A percentile compares a stretch with the other conserved stretches of the same genome.
phyloP scores from a whole-genome alignment of 345 rosid species.

The Jatropha curcas region DNA sequence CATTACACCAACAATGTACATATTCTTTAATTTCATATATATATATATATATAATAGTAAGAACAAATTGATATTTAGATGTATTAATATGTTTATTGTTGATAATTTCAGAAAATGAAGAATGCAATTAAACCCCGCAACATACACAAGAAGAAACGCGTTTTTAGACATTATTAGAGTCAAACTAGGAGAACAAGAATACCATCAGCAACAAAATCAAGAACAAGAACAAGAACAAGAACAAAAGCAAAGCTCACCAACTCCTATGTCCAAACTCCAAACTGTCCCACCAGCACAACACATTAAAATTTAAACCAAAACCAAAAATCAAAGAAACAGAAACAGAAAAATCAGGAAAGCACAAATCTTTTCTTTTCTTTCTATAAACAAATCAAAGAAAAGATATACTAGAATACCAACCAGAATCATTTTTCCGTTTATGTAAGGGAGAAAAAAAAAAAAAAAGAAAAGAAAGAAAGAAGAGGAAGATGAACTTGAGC shows the following conservation, averaged over 20 bases:
- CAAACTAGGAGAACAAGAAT: slow-evolving; percentile 33
- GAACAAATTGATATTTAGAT: too few species aligned
- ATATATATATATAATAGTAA: too few species aligned
- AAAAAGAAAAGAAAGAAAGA: slow-evolving; percentile 17
- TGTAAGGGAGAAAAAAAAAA: slow-evolving; percentile 7
- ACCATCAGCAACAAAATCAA: background rate
- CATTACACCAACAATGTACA: slow-evolving; percentile 6
- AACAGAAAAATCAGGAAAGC: background rate
- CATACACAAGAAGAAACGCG: slow-evolving; percentile 41
- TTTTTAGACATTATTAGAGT: slow-evolving; percentile 40
- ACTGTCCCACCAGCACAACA: slow-evolving; percentile 9
- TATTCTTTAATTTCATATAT: too few species aligned
- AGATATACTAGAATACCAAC: background rate
- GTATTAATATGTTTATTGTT: too few species aligned
- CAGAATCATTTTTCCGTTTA: background rate
- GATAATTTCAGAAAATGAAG: too few species aligned
- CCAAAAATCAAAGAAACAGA: background rate
- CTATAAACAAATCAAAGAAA: background rate
- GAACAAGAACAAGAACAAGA: too few species aligned
- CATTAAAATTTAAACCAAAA: too few species aligned
- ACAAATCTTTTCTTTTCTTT: background rate
- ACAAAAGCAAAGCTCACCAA: slow-evolving; percentile 16
- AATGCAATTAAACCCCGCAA: too few species aligned
- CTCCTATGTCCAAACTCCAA: slow-evolving; percentile 27
- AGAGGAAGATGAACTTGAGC: slow-evolving; percentile 28